Evolutionary conservation across 2,329 filamentous ascomycete species (phyloP), one percentile per base, ranked within the genome.

Genomic region (Tolypocladium amazonense): DNA sequence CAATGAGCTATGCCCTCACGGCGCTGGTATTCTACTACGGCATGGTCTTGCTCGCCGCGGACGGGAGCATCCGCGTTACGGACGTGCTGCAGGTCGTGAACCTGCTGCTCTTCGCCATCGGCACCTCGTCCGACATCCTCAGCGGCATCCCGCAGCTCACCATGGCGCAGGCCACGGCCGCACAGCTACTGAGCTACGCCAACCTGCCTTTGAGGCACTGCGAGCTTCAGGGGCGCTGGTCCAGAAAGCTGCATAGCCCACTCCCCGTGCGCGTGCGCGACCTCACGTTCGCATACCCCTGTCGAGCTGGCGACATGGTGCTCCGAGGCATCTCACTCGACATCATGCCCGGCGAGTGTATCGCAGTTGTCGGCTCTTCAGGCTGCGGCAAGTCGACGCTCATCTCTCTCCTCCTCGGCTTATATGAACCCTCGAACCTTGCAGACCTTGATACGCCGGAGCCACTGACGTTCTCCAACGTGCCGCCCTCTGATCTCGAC

Each of bases 311-410:
- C 1, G 75, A 76, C 0, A 68, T 70, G 0, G 82, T 90, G 0
- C 76, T 97, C 2, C 77, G 78, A 12, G 76, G 83, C 27, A 71
- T 96, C n/a, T 85, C 79, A n/a, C 75, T 96, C 9, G 76, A 73
- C 0, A 82, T 97, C 57, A 69, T 77, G 1, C 72, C 81, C 0
- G 85, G 87, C 27, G 84, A 82, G 4, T 89, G 84, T 64, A 87
- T 87, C 0, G 91, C 90, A 2, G 84, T 97, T 25, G 91, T 95
- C 2, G 92, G 93, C 1, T 76, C 83, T 0, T 96, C 92, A 0
- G 93, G 94, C 0, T 90, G 88, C n/a, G 93, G 94, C 1, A 97
- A 99, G 74, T 92, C 88, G 18, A 97, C 93, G 0, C 79, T 97
- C 41, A 81, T 88, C 0, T 83, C 88, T 0, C 75, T 97, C 0